Percentiles rank a stretch among this genome's conserved stretches.
Evolutionary conservation across 495 filamentous ascomycete species (phyloP).

Genomic region (Aspergillus kassunensis): DNA sequence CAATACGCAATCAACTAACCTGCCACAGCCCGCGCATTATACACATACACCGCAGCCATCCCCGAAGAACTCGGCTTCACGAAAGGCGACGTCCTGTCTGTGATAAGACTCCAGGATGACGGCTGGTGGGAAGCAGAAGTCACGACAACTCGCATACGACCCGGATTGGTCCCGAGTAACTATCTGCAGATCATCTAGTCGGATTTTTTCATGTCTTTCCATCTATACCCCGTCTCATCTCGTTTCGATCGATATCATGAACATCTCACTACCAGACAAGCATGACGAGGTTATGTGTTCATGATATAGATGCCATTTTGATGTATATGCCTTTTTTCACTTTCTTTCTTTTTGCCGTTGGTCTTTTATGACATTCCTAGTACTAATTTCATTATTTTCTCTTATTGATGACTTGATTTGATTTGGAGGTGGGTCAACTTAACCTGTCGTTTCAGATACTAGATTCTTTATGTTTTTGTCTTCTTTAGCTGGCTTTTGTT

Average conservation of each 20-base stretch:
- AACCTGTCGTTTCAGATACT: slow-evolving; percentile 1
- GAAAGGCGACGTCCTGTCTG: slow-evolving; percentile 87
- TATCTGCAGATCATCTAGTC: slow-evolving; percentile 68
- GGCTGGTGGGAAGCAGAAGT: slow-evolving; percentile 99
- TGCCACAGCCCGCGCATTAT: slow-evolving; percentile 77
- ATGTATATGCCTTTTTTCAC: slow-evolving; percentile 19
- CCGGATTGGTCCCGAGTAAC: slow-evolving; percentile 94
- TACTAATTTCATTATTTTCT: not conserved
- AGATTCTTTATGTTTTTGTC: not conserved
- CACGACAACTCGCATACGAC: slow-evolving; percentile 65
- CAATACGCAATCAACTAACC: slow-evolving; percentile 7
- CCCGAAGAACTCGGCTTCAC: slow-evolving; percentile 90
- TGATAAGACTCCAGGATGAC: slow-evolving; percentile 92
- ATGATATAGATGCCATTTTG: slow-evolving; percentile 24
- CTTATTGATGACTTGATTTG: slow-evolving; percentile 14
- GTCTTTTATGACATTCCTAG: slow-evolving; percentile 9
- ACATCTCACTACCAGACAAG: slow-evolving; percentile 8
- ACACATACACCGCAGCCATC: slow-evolving; percentile 90
- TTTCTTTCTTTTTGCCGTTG: slow-evolving; percentile 9
- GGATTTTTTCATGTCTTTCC: not conserved
- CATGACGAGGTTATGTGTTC: slow-evolving; percentile 14
- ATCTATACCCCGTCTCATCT: not conserved
- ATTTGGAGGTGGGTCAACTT: not conserved
- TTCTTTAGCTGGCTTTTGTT: not conserved
- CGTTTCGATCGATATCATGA: slow-evolving; percentile 21